Conservation (phyloP, 2,329 filamentous ascomycete species). For the Didymella glomerata region DNA sequence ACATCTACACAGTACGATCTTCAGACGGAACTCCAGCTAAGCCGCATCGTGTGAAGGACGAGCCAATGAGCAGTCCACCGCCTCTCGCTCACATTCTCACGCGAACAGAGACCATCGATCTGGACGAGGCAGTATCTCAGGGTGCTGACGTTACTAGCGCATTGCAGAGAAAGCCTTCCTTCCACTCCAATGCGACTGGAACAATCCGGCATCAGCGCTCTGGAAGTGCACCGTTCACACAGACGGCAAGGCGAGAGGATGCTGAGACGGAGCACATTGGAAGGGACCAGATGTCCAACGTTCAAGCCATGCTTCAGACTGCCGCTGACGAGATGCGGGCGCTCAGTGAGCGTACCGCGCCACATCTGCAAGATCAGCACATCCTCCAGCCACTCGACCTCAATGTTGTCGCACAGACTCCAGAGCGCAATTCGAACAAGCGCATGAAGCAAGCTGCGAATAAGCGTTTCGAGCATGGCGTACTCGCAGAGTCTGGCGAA, state of each 20-base stretch:
- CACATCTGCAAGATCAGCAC: slow-evolving; percentile 7
- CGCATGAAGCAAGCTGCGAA: slow-evolving; percentile 25
- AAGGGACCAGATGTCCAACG: background rate
- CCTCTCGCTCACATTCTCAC: slow-evolving; percentile 27
- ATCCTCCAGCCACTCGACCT: slow-evolving; percentile 38
- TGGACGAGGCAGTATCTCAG: slow-evolving; percentile 50
- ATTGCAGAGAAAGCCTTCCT: slow-evolving; percentile 15
- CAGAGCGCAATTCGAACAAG: slow-evolving; percentile 32
- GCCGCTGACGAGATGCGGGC: slow-evolving; percentile 29
- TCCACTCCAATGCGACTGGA: slow-evolving; percentile 24
- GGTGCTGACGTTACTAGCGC: slow-evolving; percentile 45
- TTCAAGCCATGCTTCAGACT: slow-evolving; percentile 1
- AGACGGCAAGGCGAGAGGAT: slow-evolving; percentile 29
- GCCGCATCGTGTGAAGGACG: slow-evolving; percentile 52
- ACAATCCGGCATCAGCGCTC: slow-evolving; percentile 39
- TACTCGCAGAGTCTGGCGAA: slow-evolving; percentile 43
- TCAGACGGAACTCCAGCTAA: slow-evolving; percentile 43
- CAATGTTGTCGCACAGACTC: slow-evolving; percentile 31
- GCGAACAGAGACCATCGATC: slow-evolving; percentile 55
- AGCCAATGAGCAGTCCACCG: slow-evolving; percentile 48
- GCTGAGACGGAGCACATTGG: background rate
- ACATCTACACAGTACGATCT: slow-evolving; percentile 32
- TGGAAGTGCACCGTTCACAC: slow-evolving; percentile 39
- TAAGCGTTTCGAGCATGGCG: slow-evolving; percentile 23
- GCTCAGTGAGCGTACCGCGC: slow-evolving; percentile 31